phyloP scores from a whole-genome alignment of 2,329 filamentous ascomycete genomes.

The Colletotrichum tanaceti region DNA sequence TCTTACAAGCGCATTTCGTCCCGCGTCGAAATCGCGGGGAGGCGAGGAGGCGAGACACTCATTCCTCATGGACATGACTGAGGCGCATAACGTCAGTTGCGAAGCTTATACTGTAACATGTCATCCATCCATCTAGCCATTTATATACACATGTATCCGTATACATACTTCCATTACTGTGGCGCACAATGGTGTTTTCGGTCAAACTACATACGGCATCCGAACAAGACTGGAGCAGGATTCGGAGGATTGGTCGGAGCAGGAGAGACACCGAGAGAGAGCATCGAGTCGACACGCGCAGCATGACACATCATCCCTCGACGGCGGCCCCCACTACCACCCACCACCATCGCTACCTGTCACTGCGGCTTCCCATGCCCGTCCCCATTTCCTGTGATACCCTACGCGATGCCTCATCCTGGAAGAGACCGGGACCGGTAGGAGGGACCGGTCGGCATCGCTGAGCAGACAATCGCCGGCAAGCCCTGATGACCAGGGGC shows the following conservation, averaged over 20 bases:
- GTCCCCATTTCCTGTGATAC: conserved; percentile 14
- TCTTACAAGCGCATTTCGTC: neutral
- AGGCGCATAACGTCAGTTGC: conserved; percentile 20
- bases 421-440: neutral
- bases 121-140: neutral
- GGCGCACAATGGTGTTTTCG: neutral
- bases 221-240: neutral
- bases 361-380: conserved; percentile 22
- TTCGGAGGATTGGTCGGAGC: neutral
- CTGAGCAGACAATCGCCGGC: neutral
- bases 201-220: too few species aligned
- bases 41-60: neutral
- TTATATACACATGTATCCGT: too few species aligned
- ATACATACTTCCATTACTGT: neutral
- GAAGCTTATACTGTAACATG: conserved; percentile 17
- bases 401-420: conserved; percentile 3
- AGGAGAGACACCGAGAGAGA: neutral
- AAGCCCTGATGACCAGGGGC: conserved; percentile 15
- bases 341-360: conserved; percentile 24
- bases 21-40: neutral
- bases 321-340: conserved; percentile 9
- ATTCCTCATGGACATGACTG: neutral
- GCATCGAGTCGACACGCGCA: conserved; percentile 15
- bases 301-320: conserved; percentile 33
- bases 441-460: conserved; percentile 1